Base-by-base conservation (phyloP, 83 land plant species). In the Diphasiastrum complanatum region DNA sequence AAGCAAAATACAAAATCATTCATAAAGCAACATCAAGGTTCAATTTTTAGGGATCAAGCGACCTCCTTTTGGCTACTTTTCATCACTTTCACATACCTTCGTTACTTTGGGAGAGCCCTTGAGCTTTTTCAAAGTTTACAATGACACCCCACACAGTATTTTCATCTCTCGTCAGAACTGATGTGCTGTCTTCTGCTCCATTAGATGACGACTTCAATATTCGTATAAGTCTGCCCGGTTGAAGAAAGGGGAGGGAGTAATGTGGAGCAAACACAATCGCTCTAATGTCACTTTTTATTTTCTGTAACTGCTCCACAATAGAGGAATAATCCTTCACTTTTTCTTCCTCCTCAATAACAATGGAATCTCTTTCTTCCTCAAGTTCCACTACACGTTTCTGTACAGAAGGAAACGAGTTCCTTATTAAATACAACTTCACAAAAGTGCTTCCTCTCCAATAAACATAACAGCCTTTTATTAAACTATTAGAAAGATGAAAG, bases 291-390 rank as follows among this genome's bases (percentile, higher is more conserved):
- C 76, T 78, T 62, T 79, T 87, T 51, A 86, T 60, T 51, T 66
- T 70, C 33, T 72, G 66, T 53, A 82, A 72, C 60, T 89, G 97
- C 75, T 84, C 77, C 30, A 93, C 41, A 27, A 85, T 47, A 47
- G 69, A 71, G 63, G 74, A 84, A 51, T 89, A 89, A 50, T 80
- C 79, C 51, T 81, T 76, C 34, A 92, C 47, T 63, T 81, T 76
- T 35, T 89, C 90, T 73, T 89, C 99, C 25, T 81, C 97, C 71
- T 95, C 99, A 63, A 95, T 86, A 12, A 76, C 45, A 40, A 86
- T 86, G 5, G 87, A 77, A 18, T 77, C 83, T 62, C 89, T 78
- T 73, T 89, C 85, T 45, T 74, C 84, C 70, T 95, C 93, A 32
- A 90, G 75, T 16, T 70, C 77, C 52, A 71, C 82, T 29, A 74